These are phyloP conservation scores for Suhomyces ambrosiae DNA, from an alignment of 1,139 yeast species.

Conservation along the genomic window DNA sequence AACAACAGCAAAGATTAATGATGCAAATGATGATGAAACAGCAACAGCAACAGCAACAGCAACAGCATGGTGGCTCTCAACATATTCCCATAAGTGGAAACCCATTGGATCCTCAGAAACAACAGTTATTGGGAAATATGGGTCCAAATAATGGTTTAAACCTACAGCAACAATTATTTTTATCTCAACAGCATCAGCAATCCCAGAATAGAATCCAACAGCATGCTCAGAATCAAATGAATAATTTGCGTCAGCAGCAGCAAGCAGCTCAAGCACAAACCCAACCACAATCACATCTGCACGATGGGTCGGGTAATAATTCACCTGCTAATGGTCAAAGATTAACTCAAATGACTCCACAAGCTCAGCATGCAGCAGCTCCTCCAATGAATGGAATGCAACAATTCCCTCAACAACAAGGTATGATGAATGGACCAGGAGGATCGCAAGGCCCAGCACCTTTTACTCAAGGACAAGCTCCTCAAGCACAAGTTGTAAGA, in stretches of 20 bases:
- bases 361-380: constrained; percentile 20
- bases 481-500: constrained; percentile 19
- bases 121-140: constrained; percentile 9
- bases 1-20: constrained; percentile 25
- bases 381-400: constrained; percentile 21
- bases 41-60: constrained; percentile 23
- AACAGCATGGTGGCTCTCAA: constrained; percentile 20
- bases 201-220: constrained; percentile 45
- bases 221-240: constrained; percentile 57
- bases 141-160: constrained; percentile 15
- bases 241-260: constrained; percentile 48
- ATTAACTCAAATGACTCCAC: constrained; percentile 25
- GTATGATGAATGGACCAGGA: constrained; percentile 10
- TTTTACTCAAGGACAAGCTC: constrained; percentile 13
- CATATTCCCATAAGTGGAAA: constrained; percentile 17
- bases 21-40: constrained; percentile 31
- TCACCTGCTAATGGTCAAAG: constrained; percentile 26
- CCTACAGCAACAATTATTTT: constrained; percentile 30
- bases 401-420: constrained; percentile 21
- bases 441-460: constrained; percentile 11
- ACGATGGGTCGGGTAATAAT: constrained; percentile 20
- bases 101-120: constrained; percentile 26
- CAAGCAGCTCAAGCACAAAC: constrained; percentile 21
- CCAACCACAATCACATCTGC: constrained; percentile 19
- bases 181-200: constrained; percentile 24